phyloP scores from a whole-genome alignment of 2,329 filamentous ascomycete genomes.

The Aspergillus sp. region DNA sequence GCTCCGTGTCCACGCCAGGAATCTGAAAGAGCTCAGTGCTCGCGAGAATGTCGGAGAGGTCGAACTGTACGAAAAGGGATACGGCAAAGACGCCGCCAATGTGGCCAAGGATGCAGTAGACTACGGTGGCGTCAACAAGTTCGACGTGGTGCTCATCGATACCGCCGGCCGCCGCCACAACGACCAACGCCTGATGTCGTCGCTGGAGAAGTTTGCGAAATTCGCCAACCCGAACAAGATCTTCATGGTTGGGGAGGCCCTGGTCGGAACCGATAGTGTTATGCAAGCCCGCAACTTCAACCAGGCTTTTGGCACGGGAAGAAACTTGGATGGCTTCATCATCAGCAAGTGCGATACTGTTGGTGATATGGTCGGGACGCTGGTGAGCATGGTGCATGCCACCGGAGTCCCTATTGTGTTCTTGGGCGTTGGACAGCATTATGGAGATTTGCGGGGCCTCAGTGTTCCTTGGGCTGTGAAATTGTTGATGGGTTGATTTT shows the following conservation, averaged over 20 bases:
- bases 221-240: constrained; percentile 96
- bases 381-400: constrained; percentile 95
- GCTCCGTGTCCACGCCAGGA: constrained; percentile 87
- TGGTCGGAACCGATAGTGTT: constrained; percentile 92
- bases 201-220: constrained; percentile 93
- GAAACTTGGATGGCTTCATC: constrained; percentile 88
- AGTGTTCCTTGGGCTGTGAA: constrained; percentile 57
- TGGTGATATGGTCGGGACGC: constrained; percentile 94
- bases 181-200: constrained; percentile 91
- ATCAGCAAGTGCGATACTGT: constrained; percentile 98
- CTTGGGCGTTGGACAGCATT: constrained; percentile 65
- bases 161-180: constrained; percentile 93
- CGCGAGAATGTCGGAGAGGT: constrained; percentile 74
- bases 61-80: constrained; percentile 92
- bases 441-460: constrained; percentile 55
- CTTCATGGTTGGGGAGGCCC: constrained; percentile 87
- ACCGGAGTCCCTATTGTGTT: constrained; percentile 95
- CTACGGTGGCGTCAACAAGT: constrained; percentile 65
- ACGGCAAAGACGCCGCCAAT: constrained; percentile 92
- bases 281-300: constrained; percentile 97
- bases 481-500: constrained; percentile 47
- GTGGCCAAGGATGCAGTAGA: constrained; percentile 91
- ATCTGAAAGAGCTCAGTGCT: constrained; percentile 77
- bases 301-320: constrained; percentile 71
- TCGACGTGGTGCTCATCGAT: constrained; percentile 93